These are phyloP conservation scores for Pleurotus eryngii DNA, from an alignment of 768 basidiomycete genomes.

Conservation along the genomic window DNA sequence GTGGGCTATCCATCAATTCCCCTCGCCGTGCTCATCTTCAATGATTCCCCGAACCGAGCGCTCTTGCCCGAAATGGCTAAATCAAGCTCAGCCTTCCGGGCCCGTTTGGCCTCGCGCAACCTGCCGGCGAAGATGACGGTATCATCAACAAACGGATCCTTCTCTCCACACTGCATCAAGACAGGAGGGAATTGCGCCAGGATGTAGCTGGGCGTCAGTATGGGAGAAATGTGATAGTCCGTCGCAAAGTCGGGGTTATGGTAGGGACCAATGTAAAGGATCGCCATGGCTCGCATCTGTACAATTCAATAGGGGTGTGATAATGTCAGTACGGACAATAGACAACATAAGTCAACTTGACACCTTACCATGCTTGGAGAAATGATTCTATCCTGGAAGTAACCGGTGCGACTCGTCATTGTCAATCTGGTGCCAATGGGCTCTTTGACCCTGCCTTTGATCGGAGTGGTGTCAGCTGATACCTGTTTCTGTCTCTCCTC, in stretches of 20 bases:
- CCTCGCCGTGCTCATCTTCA: slow-evolving; percentile 55
- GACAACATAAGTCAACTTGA: background rate
- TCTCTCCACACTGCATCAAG: slow-evolving; percentile 93
- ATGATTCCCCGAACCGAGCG: slow-evolving; percentile 56
- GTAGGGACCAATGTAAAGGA: slow-evolving; percentile 92
- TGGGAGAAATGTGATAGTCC: slow-evolving; percentile 95
- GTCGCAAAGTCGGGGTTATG: slow-evolving; percentile 91
- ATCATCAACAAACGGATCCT: slow-evolving; percentile 93
- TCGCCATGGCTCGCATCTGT: slow-evolving; percentile 99
- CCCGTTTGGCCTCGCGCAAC: slow-evolving; percentile 91
- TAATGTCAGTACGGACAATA: background rate
- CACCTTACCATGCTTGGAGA: slow-evolving; percentile 90
- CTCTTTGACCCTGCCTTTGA: slow-evolving; percentile 36
- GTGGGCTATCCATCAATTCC: slow-evolving; percentile 21
- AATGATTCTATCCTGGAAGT: slow-evolving; percentile 91
- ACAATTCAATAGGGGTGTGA: slow-evolving; percentile 6
- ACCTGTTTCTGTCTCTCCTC: slow-evolving; percentile 52
- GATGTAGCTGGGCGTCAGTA: slow-evolving; percentile 78
- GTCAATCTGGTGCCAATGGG: slow-evolving; percentile 86
- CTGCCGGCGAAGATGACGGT: slow-evolving; percentile 95
- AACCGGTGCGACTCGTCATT: slow-evolving; percentile 93
- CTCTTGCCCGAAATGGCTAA: slow-evolving; percentile 57
- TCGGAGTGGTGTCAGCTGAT: slow-evolving; percentile 30
- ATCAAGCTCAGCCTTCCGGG: slow-evolving; percentile 72
- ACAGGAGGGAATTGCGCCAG: slow-evolving; percentile 94